Percentiles rank a stretch among this genome's conserved stretches.
phyloP scores from a whole-genome alignment of 208 protist genomes.

The Dictyostelium gargantuum region DNA sequence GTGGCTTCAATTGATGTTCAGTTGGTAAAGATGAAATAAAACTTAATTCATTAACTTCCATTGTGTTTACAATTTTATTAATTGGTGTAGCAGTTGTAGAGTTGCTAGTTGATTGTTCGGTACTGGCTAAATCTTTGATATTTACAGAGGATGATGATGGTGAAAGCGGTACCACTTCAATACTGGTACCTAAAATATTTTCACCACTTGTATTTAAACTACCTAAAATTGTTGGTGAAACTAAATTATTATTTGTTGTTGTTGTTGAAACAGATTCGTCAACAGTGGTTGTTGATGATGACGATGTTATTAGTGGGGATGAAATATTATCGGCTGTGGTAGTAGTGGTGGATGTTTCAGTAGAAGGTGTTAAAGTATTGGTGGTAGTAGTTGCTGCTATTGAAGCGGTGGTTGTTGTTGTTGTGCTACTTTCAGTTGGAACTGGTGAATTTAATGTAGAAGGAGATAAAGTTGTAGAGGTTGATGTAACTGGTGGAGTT shows the following conservation, averaged over 20 bases:
- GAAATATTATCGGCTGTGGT: background rate
- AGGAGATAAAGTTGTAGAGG: background rate
- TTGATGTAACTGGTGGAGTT: background rate
- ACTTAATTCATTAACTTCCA: slow-evolving; percentile 28
- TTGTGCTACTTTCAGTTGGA: background rate
- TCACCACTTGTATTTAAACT: background rate
- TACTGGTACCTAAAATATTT: background rate
- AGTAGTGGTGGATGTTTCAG: background rate
- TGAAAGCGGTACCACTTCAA: background rate
- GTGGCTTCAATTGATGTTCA: background rate
- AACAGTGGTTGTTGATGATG: background rate
- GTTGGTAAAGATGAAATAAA: background rate
- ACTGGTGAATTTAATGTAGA: background rate
- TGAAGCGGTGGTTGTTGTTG: background rate
- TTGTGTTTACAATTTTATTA: background rate
- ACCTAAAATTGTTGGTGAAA: background rate
- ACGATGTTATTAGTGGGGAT: too few relatives aligned
- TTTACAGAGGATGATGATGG: background rate
- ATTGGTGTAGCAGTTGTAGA: background rate
- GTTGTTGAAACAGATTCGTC: background rate
- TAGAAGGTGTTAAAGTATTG: background rate
- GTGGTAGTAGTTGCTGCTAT: background rate
- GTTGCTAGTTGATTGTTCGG: background rate
- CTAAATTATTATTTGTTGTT: too few relatives aligned
- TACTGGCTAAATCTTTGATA: background rate